Conservation (phyloP, 1,284 basidiomycete species). For the Microbotryomycetes sp. region DNA sequence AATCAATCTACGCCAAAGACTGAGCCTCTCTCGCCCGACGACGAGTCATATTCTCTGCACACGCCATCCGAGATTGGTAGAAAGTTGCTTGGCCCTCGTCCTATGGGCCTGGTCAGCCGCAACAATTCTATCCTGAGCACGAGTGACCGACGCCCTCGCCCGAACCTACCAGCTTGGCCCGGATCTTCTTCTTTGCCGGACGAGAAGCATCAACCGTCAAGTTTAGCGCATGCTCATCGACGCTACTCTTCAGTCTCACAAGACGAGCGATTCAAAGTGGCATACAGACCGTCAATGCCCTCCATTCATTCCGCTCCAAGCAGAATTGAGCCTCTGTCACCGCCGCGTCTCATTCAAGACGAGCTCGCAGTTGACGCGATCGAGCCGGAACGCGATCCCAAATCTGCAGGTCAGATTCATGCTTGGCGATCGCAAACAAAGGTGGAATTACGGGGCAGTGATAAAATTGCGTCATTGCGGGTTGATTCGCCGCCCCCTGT, state of each 20-base stretch:
- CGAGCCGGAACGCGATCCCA: too few relatives aligned
- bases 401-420: too few relatives aligned
- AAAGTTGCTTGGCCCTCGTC: background rate
- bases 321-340: background rate
- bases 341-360: background rate
- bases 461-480: too few relatives aligned
- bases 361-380: background rate
- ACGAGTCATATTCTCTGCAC: background rate
- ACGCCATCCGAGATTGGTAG: background rate
- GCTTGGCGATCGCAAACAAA: too few relatives aligned
- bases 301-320: background rate
- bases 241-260: background rate
- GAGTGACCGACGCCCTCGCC: background rate
- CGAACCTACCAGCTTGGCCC: background rate
- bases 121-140: background rate
- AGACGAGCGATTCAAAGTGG: background rate
- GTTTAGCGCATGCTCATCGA: background rate
- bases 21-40: background rate
- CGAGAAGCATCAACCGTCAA: background rate
- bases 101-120: background rate
- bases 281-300: background rate
- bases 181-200: background rate
- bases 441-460: too few relatives aligned
- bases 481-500: too few relatives aligned
- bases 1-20: too few relatives aligned